Conservation (phyloP, 2,329 filamentous ascomycete genomes). For the Aspergillus sojae region DNA sequence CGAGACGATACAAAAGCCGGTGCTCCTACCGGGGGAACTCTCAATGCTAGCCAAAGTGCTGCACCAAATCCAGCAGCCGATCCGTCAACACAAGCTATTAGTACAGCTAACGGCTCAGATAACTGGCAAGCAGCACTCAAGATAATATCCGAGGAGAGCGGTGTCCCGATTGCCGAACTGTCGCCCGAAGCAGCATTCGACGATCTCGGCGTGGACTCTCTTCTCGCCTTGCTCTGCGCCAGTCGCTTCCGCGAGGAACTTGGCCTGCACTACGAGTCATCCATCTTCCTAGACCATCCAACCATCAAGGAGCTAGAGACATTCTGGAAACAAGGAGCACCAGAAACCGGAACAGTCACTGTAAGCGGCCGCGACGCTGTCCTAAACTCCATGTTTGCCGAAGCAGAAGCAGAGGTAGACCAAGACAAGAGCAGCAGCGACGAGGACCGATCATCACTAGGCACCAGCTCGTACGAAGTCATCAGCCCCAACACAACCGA, state of each 20-base stretch:
- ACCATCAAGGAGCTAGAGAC: conserved; percentile 63
- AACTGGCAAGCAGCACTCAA: conserved; percentile 39
- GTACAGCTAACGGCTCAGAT: conserved; percentile 14
- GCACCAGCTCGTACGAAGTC: conserved; percentile 38
- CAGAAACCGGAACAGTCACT: conserved; percentile 12
- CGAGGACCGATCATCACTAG: conserved; percentile 29
- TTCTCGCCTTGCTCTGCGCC: conserved; percentile 63
- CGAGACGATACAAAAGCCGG: not conserved
- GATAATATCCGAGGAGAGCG: conserved; percentile 50
- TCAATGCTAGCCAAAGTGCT: not conserved
- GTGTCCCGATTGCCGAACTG: conserved; percentile 59
- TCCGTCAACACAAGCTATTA: not conserved
- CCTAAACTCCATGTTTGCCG: conserved; percentile 27
- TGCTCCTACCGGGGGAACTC: conserved; percentile 36
- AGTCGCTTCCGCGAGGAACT: conserved; percentile 64
- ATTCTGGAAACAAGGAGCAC: conserved; percentile 44
- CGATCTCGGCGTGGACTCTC: conserved; percentile 63
- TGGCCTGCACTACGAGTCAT: conserved; percentile 60
- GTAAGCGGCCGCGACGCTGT: conserved; percentile 26
- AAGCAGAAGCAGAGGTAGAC: not conserved
- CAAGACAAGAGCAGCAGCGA: conserved; percentile 11
- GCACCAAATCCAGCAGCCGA: not conserved
- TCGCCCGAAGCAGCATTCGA: conserved; percentile 62
- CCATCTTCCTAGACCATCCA: conserved; percentile 61
- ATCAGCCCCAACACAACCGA: not conserved